These are phyloP conservation scores for Rhodotorula sp. DNA, from an alignment of 1,284 basidiomycete genomes.

Conservation along the genomic window DNA sequence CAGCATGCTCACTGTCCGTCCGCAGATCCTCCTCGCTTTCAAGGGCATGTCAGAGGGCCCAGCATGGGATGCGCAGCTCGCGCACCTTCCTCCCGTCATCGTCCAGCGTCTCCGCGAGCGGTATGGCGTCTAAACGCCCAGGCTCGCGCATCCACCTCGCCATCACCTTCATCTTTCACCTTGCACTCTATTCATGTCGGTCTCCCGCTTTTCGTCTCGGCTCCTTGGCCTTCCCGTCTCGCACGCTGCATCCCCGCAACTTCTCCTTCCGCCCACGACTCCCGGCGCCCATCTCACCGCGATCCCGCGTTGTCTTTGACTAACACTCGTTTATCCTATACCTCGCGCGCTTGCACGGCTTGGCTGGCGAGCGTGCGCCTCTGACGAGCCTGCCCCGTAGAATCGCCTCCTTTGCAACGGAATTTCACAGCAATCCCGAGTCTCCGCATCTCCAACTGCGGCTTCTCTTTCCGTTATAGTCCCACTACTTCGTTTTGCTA, in stretches of 20 bases:
- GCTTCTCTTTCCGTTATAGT: too few species aligned
- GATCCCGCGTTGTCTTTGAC: neutral
- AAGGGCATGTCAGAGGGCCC: slow-evolving; percentile 75
- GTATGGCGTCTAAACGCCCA: slow-evolving; percentile 56
- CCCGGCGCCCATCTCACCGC: too few species aligned
- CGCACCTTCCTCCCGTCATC: slow-evolving; percentile 61
- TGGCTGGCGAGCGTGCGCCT: too few species aligned
- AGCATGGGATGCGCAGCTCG: slow-evolving; percentile 70
- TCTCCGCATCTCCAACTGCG: too few species aligned
- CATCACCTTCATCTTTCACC: too few species aligned
- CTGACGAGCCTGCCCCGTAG: too few species aligned
- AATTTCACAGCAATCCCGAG: too few species aligned
- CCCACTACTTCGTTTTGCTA: too few species aligned
- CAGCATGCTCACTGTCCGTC: slow-evolving; percentile 22
- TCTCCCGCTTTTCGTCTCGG: neutral
- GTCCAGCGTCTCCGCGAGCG: slow-evolving; percentile 36
- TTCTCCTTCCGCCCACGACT: neutral
- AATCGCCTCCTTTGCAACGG: too few species aligned
- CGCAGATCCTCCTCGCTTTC: slow-evolving; percentile 74
- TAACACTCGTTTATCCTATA: neutral
- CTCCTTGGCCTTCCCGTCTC: neutral
- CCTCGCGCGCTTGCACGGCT: neutral
- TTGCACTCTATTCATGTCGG: too few species aligned
- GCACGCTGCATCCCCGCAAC: neutral
- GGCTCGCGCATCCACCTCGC: neutral